These are phyloP conservation scores for Carex pumila DNA, from an alignment of 176 grass and related monocot genomes.

Conservation along the genomic window DNA sequence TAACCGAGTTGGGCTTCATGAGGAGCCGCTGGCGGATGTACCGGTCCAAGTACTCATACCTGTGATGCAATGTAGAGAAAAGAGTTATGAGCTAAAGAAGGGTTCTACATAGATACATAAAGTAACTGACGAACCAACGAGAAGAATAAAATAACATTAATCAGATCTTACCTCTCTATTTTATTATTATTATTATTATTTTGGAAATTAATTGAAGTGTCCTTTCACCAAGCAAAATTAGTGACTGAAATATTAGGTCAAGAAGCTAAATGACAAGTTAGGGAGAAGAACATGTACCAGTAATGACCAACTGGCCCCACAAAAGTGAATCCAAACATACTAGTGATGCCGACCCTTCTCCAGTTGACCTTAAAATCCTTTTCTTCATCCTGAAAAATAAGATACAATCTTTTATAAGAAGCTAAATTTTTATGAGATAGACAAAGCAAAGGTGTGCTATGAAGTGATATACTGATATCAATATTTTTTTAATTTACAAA, in stretches of 20 bases:
- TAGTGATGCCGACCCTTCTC: constrained; percentile 81
- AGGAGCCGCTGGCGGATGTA: constrained; percentile 37
- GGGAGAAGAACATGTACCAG: constrained; percentile 48
- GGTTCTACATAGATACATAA: neutral
- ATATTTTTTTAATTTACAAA: neutral
- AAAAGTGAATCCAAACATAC: constrained; percentile 91
- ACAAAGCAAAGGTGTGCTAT: neutral
- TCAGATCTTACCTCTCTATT: neutral
- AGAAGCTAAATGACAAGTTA: neutral
- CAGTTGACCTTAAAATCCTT: constrained; percentile 90
- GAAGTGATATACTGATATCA: neutral
- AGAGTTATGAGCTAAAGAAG: neutral
- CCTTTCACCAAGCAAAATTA: neutral
- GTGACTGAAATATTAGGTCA: neutral
- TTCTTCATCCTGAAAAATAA: constrained; percentile 50
- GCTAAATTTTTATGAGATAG: neutral
- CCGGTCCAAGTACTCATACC: constrained; percentile 89
- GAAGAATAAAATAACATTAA: neutral
- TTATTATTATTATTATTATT: neutral
- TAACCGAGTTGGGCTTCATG: constrained; percentile 47
- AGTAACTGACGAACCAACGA: neutral
- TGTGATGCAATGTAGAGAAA: constrained; percentile 14
- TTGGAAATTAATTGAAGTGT: neutral
- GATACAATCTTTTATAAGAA: neutral
- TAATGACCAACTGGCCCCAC: constrained; percentile 89